Evolutionary conservation across 495 filamentous ascomycete species (phyloP).

Genomic region (Penicillium pancosmium): DNA sequence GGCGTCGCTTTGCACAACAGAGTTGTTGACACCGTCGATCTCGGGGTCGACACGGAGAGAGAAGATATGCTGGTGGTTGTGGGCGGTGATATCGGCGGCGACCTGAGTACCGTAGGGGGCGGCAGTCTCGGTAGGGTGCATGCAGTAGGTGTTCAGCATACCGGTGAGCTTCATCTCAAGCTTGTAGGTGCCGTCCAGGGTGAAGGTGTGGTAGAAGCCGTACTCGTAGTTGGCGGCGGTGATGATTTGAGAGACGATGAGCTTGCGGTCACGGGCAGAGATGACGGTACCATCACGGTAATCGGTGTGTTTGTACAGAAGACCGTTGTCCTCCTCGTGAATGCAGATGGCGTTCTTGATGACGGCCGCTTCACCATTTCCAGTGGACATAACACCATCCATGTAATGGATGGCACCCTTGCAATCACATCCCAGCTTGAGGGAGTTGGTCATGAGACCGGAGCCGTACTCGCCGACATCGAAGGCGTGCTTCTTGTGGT

Average conservation of each 20-base stretch:
- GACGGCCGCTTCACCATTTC: slow-evolving; percentile 71
- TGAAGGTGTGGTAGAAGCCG: slow-evolving; percentile 91
- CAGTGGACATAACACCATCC: slow-evolving; percentile 80
- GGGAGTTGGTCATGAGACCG: slow-evolving; percentile 93
- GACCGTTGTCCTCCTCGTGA: slow-evolving; percentile 92
- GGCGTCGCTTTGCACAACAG: slow-evolving; percentile 52
- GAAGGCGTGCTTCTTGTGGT: slow-evolving; percentile 93
- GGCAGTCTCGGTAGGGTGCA: slow-evolving; percentile 48
- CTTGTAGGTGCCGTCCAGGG: slow-evolving; percentile 91
- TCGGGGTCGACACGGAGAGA: slow-evolving; percentile 56
- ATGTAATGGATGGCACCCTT: slow-evolving; percentile 95
- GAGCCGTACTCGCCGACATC: slow-evolving; percentile 93
- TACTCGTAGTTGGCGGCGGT: slow-evolving; percentile 99
- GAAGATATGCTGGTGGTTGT: slow-evolving; percentile 59
- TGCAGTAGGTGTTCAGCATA: slow-evolving; percentile 72
- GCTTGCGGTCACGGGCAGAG: slow-evolving; percentile 83
- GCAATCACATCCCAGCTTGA: slow-evolving; percentile 90
- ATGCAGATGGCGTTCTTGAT: slow-evolving; percentile 98
- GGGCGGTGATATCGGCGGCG: slow-evolving; percentile 45
- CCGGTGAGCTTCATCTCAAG: slow-evolving; percentile 95
- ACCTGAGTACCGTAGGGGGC: slow-evolving; percentile 54
- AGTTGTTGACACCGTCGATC: slow-evolving; percentile 55
- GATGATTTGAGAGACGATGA: slow-evolving; percentile 91
- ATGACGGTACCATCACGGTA: slow-evolving; percentile 89
- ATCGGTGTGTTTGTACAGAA: slow-evolving; percentile 95